These are phyloP conservation scores for Triglochin maritima DNA, from an alignment of 106 monocot species.

Conservation along the genomic window DNA sequence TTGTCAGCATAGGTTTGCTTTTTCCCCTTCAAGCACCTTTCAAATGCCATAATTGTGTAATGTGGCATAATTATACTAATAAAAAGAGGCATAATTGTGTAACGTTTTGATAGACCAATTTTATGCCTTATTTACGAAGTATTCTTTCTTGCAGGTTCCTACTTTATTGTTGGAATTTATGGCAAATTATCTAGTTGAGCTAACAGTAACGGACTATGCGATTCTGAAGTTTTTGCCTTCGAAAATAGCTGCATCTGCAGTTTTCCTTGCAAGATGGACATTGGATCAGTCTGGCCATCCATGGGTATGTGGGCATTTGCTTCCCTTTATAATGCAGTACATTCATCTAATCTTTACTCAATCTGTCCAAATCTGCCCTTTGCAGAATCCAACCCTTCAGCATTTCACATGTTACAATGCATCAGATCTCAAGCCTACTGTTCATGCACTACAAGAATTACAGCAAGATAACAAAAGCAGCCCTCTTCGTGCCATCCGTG, in stretches of 20 bases:
- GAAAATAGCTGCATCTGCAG: slow-evolving; percentile 59
- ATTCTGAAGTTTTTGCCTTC: slow-evolving; percentile 81
- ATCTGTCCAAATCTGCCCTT: background rate
- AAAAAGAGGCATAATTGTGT: too few relatives aligned
- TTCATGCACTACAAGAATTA: slow-evolving; percentile 50
- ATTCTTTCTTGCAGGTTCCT: slow-evolving; percentile 28
- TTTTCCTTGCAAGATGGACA: slow-evolving; percentile 87
- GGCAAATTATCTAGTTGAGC: slow-evolving; percentile 82
- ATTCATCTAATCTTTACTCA: background rate
- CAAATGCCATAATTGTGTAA: too few relatives aligned
- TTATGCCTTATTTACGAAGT: background rate
- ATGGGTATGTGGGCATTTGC: slow-evolving; percentile 38
- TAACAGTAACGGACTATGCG: slow-evolving; percentile 71
- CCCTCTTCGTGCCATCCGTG: slow-evolving; percentile 59
- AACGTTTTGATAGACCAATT: too few relatives aligned
- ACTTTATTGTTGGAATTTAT: slow-evolving; percentile 38
- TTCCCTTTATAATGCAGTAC: background rate
- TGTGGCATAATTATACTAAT: too few relatives aligned
- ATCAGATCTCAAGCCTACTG: slow-evolving; percentile 34
- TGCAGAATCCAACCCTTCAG: slow-evolving; percentile 61
- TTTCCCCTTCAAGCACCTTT: too few relatives aligned
- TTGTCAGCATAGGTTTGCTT: too few relatives aligned
- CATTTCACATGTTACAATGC: slow-evolving; percentile 68
- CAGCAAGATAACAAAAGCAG: slow-evolving; percentile 44
- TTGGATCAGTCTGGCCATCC: slow-evolving; percentile 61